A percentile compares a stretch with the other conserved stretches of the same genome.
phyloP scores from a whole-genome alignment of 2,329 filamentous ascomycete genomes.

The Hymenoscyphus infarciens region DNA sequence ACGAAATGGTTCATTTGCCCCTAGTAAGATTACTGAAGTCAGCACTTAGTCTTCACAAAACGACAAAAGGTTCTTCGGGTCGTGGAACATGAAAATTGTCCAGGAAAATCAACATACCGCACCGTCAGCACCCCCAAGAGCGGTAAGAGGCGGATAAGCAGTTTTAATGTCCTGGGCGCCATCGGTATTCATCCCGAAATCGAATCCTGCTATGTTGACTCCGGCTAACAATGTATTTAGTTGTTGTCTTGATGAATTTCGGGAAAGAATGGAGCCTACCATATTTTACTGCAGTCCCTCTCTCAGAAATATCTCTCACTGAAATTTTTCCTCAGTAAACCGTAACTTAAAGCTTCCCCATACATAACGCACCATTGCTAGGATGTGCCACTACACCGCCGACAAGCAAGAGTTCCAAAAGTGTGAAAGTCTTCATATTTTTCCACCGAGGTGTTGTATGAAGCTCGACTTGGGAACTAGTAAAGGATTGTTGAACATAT shows the following conservation, averaged over 20 bases:
- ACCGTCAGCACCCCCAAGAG: conserved; percentile 35
- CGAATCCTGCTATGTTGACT: conserved; percentile 39
- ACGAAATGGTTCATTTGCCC: conserved; percentile 34
- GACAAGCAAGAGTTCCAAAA: no score
- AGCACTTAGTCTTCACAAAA: conserved; percentile 27
- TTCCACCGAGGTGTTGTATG: no score
- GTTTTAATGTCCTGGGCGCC: conserved; percentile 31
- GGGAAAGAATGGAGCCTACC: conserved; percentile 4
- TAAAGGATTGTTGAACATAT: no score
- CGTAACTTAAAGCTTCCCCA: no score
- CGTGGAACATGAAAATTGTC: no score
- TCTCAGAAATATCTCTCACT: neutral
- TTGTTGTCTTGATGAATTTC: neutral
- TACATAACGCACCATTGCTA: no score
- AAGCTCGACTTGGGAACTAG: no score
- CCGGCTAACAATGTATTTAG: conserved; percentile 20
- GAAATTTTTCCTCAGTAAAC: no score
- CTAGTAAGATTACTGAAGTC: no score
- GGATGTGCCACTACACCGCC: no score
- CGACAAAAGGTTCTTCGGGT: no score
- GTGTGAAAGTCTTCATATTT: no score
- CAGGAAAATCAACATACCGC: neutral
- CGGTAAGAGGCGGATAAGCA: conserved; percentile 34
- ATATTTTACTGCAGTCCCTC: conserved; percentile 18
- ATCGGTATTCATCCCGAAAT: conserved; percentile 44